Evolutionary conservation across 1,139 yeast genomes (phyloP).

Genomic region (Lodderomyces pseudojiufengensis): DNA sequence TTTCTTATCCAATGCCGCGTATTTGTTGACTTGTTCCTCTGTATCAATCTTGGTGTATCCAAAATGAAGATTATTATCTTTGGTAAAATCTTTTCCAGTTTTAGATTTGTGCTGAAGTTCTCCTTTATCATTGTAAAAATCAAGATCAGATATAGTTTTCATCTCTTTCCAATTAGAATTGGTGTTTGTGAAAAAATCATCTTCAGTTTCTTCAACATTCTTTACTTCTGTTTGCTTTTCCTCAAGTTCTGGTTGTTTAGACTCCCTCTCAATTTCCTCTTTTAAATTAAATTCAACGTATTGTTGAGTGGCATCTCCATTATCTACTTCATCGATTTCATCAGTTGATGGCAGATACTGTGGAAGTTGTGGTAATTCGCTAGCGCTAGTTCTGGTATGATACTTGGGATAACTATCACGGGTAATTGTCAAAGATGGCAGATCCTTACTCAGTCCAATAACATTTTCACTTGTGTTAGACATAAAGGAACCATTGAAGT

Average conservation of each 20-base stretch:
- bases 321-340: slow-evolving; percentile 4
- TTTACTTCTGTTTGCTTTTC: neutral
- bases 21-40: slow-evolving; percentile 80
- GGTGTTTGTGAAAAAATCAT: slow-evolving; percentile 29
- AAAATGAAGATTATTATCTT: slow-evolving; percentile 22
- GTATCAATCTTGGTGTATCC: slow-evolving; percentile 91
- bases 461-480: slow-evolving; percentile 1
- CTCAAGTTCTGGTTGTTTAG: neutral
- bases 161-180: slow-evolving; percentile 49
- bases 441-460: slow-evolving; percentile 1
- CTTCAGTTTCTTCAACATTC: slow-evolving; percentile 24
- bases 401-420: slow-evolving; percentile 2
- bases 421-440: neutral
- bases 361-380: slow-evolving; percentile 20
- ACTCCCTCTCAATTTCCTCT: no score
- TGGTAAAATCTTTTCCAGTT: slow-evolving; percentile 20
- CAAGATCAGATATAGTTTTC: slow-evolving; percentile 48
- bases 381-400: slow-evolving; percentile 16
- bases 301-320: neutral
- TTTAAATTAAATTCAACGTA: neutral
- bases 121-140: slow-evolving; percentile 51
- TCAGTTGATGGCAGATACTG: slow-evolving; percentile 6
- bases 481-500: neutral
- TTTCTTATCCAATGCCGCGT: slow-evolving; percentile 67
- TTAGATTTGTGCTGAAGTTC: slow-evolving; percentile 36